Conservation (phyloP, 2,329 filamentous ascomycete species). For the Colletotrichum euphorbiae region DNA sequence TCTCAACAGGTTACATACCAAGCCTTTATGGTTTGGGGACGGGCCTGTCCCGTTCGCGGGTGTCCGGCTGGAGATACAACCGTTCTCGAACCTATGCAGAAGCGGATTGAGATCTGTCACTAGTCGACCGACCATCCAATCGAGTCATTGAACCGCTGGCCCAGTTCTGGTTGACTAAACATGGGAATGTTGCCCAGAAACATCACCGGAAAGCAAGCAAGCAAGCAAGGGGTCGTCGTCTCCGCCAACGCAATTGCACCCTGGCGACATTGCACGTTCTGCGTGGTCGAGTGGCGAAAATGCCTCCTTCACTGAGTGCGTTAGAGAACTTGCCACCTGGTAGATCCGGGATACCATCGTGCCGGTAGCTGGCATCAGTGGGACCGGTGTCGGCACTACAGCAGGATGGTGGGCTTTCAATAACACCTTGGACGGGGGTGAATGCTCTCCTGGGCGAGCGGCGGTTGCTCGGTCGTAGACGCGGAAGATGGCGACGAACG, state of each 20-base stretch:
- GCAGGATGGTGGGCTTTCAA: constrained; percentile 7
- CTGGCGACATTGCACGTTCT: not conserved
- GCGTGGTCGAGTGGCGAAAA: constrained; percentile 15
- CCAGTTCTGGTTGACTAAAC: constrained; percentile 18
- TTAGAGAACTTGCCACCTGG: constrained; percentile 1
- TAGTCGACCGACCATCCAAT: constrained; percentile 28
- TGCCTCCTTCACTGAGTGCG: not conserved
- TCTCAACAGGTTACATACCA: constrained; percentile 24
- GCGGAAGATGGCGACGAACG: constrained; percentile 29
- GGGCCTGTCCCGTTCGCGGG: constrained; percentile 22
- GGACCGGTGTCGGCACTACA: constrained; percentile 24
- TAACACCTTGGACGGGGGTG: constrained; percentile 22
- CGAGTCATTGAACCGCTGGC: constrained; percentile 7
- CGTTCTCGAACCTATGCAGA: constrained; percentile 29
- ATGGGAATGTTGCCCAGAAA: constrained; percentile 12
- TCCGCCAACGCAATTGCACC: not conserved
- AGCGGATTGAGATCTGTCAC: constrained; percentile 19
- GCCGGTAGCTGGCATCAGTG: constrained; percentile 20
- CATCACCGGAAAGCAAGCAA: constrained; percentile 12
- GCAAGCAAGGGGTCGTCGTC: constrained; percentile 7
- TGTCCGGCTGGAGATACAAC: constrained; percentile 23
- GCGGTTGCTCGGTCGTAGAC: constrained; percentile 29
- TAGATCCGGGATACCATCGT: constrained; percentile 5
- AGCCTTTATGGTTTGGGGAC: constrained; percentile 21
- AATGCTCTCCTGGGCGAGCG: constrained; percentile 19